Conservation (phyloP, 2,329 filamentous ascomycete genomes). For the Emericellopsis atlantica region DNA sequence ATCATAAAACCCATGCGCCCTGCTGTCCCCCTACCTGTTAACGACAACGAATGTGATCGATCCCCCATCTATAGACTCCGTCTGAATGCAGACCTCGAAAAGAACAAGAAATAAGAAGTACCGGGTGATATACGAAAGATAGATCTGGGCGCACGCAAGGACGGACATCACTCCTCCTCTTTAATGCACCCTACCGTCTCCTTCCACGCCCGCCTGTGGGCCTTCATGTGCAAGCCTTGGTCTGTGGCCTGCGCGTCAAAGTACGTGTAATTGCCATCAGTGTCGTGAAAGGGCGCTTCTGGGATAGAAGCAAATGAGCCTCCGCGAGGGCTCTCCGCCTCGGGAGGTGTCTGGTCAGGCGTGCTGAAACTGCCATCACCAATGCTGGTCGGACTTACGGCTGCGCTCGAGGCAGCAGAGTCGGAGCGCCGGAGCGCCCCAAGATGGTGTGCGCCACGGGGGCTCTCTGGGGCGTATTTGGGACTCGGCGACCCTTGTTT, state of each 20-base stretch:
- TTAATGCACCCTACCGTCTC: slow-evolving; percentile 21
- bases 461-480: slow-evolving; percentile 8
- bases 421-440: slow-evolving; percentile 10
- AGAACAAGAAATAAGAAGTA: background rate
- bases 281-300: slow-evolving; percentile 6
- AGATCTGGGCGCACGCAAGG: background rate
- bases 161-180: slow-evolving; percentile 13
- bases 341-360: slow-evolving; percentile 21
- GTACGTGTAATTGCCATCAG: slow-evolving; percentile 16
- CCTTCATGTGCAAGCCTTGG: slow-evolving; percentile 20
- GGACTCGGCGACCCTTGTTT: slow-evolving; percentile 1
- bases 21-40: too few species aligned
- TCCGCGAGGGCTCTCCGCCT: slow-evolving; percentile 18
- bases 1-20: too few species aligned
- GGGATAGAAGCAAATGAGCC: slow-evolving; percentile 2
- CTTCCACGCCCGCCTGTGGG: slow-evolving; percentile 18
- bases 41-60: too few species aligned
- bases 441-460: slow-evolving; percentile 6
- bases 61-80: too few species aligned
- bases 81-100: too few species aligned
- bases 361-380: slow-evolving; percentile 18
- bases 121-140: too few species aligned
- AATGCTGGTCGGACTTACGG: slow-evolving; percentile 21
- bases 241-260: slow-evolving; percentile 16
- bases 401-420: slow-evolving; percentile 22